Evolutionary conservation across 2,329 filamentous ascomycete species (phyloP).

Genomic region (Paecilomyces formosus): DNA sequence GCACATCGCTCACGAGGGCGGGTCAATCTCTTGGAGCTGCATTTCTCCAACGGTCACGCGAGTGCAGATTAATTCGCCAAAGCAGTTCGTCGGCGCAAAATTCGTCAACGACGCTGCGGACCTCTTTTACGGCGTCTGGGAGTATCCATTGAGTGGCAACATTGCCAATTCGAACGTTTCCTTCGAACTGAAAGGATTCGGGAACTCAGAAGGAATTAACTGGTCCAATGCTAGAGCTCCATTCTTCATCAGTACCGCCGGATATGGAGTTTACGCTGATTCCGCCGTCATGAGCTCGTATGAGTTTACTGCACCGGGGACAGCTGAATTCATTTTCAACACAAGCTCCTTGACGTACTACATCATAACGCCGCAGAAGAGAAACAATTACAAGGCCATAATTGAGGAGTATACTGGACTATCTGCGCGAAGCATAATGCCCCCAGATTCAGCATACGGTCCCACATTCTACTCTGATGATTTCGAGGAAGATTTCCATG

Average conservation of each 20-base stretch:
- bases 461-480: not conserved
- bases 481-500: slow-evolving; percentile 1
- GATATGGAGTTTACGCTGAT: not conserved
- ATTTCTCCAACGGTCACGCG: not conserved
- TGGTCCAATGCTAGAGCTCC: not conserved
- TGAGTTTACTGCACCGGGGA: not conserved
- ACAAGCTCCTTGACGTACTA: slow-evolving; percentile 1
- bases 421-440: not conserved
- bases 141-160: not conserved
- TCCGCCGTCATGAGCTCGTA: not conserved
- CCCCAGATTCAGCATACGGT: not conserved
- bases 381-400: not conserved
- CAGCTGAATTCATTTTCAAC: slow-evolving; percentile 1
- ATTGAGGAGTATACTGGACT: not conserved
- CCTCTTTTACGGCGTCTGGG: not conserved
- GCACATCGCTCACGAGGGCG: not conserved
- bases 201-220: not conserved
- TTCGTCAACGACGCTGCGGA: not conserved
- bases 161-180: not conserved
- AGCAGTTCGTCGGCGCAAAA: not conserved
- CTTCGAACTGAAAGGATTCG: not conserved
- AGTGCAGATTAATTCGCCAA: not conserved
- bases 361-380: not conserved
- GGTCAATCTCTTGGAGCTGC: not conserved
- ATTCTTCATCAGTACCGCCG: not conserved